Base-by-base conservation (phyloP, 495 filamentous ascomycete species). In the Daldinia grandis region DNA sequence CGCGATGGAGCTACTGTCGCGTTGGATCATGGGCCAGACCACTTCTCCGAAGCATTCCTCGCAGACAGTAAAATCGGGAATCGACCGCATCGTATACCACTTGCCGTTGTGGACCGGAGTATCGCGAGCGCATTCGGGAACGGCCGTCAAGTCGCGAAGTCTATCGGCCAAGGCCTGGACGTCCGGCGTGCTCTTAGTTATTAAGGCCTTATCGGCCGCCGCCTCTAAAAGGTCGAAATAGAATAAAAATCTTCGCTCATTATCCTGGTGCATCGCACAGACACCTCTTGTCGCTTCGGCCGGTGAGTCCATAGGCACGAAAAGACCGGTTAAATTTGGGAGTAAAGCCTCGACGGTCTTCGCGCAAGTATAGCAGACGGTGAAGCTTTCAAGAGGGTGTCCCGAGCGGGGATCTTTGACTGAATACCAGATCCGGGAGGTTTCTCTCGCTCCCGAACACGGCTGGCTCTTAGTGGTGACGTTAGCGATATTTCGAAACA, bases 31-130 rank as follows among this genome's bases (percentile, higher is more conserved):
- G 3, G 92, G 92, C 83, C 85, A 87, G 8, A 94, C 86, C 0
- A 91, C 85, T 4, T 87, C 84, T 10, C 88, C 85, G 76, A 89
- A 94, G 78, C 92, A 85, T 50, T 82, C 81, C 53, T 80, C 79
- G 58, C 83, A 85, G 0, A 83, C 82, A 1, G 78, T 79, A 38
- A 85, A 76, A 1, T 80, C 73, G 0, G 78, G 79, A 0, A 84
- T 58, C 17, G 65, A 62, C 35, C 79, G 74, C 77, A 84, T 80
- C 10, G 77, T 74, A 37, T 81, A 76, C 81, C 81, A 84, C 55
- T 71, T 75, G 0, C 59, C 62, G 61, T 78, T 74, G 6, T 38
- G 56, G 3, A 79, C 31, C 9, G 72, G 64, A 12, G 37, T 70
- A 58, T 76, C 76, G 38, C 76, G 72, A 19, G 68, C 61, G 65